Conservation (phyloP, 192 early-diverging fungal genomes). For the Linnemannia zychae region DNA sequence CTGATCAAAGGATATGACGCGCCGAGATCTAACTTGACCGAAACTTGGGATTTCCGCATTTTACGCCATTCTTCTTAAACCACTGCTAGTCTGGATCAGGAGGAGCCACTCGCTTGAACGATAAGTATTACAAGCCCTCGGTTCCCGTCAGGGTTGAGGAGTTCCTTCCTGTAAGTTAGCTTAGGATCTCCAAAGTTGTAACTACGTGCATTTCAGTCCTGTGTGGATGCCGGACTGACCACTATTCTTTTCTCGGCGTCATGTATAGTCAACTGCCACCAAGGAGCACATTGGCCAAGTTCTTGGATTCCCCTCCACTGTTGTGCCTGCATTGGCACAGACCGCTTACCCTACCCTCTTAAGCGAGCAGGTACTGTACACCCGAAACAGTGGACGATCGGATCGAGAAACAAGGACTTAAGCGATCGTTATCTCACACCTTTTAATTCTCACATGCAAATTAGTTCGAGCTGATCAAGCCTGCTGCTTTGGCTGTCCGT, state of each 20-base stretch:
- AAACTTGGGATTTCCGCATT: neutral
- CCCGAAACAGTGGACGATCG: neutral
- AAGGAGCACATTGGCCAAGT: slow-evolving; percentile 50
- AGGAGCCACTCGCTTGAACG: slow-evolving; percentile 51
- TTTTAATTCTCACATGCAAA: neutral
- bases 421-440: neutral
- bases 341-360: slow-evolving; percentile 45
- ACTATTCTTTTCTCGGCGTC: neutral
- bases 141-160: slow-evolving; percentile 51
- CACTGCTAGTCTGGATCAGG: slow-evolving; percentile 36
- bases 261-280: slow-evolving; percentile 42
- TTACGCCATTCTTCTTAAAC: neutral
- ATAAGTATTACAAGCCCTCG: slow-evolving; percentile 49
- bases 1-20: neutral
- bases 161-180: slow-evolving; percentile 47
- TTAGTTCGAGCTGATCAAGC: slow-evolving; percentile 58
- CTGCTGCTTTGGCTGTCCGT: slow-evolving; percentile 58
- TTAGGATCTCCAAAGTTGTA: neutral
- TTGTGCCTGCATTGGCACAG: slow-evolving; percentile 40
- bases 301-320: slow-evolving; percentile 34
- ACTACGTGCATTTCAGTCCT: neutral
- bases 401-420: neutral
- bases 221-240: neutral
- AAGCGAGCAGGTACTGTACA: slow-evolving; percentile 39
- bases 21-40: neutral